Evolutionary conservation across 495 filamentous ascomycete species (phyloP).

Genomic region (Talaromyces stipitatus): DNA sequence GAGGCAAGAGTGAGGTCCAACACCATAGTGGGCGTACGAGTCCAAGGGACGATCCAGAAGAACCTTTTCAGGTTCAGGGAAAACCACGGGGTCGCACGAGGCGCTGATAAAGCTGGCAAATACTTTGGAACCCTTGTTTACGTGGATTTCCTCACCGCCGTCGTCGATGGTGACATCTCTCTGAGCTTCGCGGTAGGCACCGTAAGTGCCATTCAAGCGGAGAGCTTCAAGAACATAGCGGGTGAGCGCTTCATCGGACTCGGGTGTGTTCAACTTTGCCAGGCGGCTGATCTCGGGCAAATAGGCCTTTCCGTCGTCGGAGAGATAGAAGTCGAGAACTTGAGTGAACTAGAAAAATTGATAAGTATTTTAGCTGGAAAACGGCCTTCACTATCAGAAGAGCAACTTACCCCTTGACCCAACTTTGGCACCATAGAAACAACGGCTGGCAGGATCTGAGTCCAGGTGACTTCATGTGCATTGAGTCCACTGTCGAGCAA

Average conservation of each 20-base stretch:
- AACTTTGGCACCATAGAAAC: slow-evolving; percentile 62
- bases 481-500: slow-evolving; percentile 58
- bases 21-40: slow-evolving; percentile 60
- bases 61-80: slow-evolving; percentile 62
- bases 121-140: slow-evolving; percentile 45
- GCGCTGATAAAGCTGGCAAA: slow-evolving; percentile 46
- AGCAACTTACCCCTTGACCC: slow-evolving; percentile 45
- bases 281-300: slow-evolving; percentile 51
- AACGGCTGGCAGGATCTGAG: slow-evolving; percentile 57
- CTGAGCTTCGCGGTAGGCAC: slow-evolving; percentile 45
- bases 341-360: slow-evolving; percentile 49
- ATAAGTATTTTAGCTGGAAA: background rate
- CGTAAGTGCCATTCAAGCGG: slow-evolving; percentile 54
- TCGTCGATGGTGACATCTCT: slow-evolving; percentile 40
- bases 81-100: slow-evolving; percentile 51
- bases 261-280: slow-evolving; percentile 36
- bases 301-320: slow-evolving; percentile 44
- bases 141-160: slow-evolving; percentile 38
- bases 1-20: slow-evolving; percentile 54
- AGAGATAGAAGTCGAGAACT: slow-evolving; percentile 72
- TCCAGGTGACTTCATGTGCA: slow-evolving; percentile 64
- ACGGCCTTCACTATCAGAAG: background rate
- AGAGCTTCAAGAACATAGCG: slow-evolving; percentile 48
- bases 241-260: slow-evolving; percentile 42
- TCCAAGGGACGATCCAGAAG: slow-evolving; percentile 59